Evolutionary conservation across 106 monocot species (phyloP).

Genomic region (Hemerocallis citrina): DNA sequence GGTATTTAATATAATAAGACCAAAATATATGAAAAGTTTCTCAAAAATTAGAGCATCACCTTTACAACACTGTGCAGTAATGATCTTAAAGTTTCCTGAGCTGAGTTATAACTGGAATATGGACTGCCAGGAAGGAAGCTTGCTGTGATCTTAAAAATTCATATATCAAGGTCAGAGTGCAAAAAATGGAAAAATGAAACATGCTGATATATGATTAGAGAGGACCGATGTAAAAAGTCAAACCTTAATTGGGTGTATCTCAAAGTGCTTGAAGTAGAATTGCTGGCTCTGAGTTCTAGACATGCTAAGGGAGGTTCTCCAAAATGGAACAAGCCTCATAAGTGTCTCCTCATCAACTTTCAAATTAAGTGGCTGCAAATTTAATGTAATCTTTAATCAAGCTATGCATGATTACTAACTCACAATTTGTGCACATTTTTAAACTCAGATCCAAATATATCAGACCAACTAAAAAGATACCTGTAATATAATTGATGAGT

Average conservation of each 20-base stretch:
- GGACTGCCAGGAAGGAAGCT: conserved; percentile 77
- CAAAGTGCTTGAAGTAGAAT: conserved; percentile 83
- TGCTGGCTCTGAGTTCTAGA: conserved; percentile 36
- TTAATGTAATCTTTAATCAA: background rate
- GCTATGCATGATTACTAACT: too few relatives aligned
- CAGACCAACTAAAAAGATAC: conserved; percentile 25
- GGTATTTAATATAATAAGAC: background rate
- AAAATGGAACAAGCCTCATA: conserved; percentile 81
- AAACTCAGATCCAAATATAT: too few relatives aligned
- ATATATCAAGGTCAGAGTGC: conserved; percentile 2
- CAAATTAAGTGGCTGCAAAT: conserved; percentile 71
- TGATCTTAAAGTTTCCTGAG: conserved; percentile 68
- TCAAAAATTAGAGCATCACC: conserved; percentile 15
- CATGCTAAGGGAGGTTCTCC: conserved; percentile 66
- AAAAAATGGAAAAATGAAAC: background rate
- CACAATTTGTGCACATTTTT: too few relatives aligned
- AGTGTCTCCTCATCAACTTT: conserved; percentile 93
- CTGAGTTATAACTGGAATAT: conserved; percentile 62
- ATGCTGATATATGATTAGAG: background rate
- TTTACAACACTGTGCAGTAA: conserved; percentile 81
- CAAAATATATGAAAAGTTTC: background rate
- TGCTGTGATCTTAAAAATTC: conserved; percentile 43
- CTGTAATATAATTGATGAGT: conserved; percentile 72
- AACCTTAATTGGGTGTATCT: conserved; percentile 90
- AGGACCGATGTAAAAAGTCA: background rate